Conservation (phyloP, 2,329 filamentous ascomycete species). For the Ascochyta fabae region DNA sequence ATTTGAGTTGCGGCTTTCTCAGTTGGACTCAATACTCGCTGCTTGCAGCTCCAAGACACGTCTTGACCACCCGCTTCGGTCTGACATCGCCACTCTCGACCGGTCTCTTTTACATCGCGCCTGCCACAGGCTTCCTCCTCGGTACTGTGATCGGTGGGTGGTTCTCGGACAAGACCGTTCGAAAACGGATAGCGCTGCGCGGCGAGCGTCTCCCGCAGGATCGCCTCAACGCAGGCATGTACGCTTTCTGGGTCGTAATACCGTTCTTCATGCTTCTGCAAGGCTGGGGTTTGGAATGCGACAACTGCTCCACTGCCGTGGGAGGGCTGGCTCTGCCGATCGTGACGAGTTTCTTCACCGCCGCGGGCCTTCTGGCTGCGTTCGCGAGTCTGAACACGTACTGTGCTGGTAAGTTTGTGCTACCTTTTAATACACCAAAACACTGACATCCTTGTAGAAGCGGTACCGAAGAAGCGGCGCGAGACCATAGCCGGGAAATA, state of each 20-base stretch:
- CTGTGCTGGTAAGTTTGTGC: conserved; percentile 42
- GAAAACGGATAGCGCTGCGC: conserved; percentile 19
- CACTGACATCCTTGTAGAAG: conserved; percentile 22
- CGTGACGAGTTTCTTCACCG: conserved; percentile 43
- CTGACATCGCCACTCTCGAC: conserved; percentile 23
- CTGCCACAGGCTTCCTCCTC: conserved; percentile 26
- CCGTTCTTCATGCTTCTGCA: conserved; percentile 44
- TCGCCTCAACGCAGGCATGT: conserved; percentile 29
- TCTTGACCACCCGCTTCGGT: conserved; percentile 23
- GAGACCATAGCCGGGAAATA: conserved; percentile 44
- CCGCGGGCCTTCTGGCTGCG: conserved; percentile 47
- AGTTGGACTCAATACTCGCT: conserved; percentile 29
- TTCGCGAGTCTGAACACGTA: conserved; percentile 53
- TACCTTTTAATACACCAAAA: background rate
- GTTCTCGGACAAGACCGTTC: conserved; percentile 28
- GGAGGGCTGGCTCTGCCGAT: conserved; percentile 45
- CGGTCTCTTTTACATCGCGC: conserved; percentile 31
- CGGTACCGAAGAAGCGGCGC: conserved; percentile 27
- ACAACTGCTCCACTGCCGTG: conserved; percentile 27
- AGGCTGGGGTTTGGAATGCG: conserved; percentile 47
- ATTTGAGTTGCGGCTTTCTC: conserved; percentile 29
- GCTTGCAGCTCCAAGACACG: conserved; percentile 25
- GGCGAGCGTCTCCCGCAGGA: conserved; percentile 28
- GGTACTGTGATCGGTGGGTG: conserved; percentile 28
- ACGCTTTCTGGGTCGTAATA: conserved; percentile 40